phyloP scores from a whole-genome alignment of 768 basidiomycete genomes.

The Kwoniella newhampshirensis region DNA sequence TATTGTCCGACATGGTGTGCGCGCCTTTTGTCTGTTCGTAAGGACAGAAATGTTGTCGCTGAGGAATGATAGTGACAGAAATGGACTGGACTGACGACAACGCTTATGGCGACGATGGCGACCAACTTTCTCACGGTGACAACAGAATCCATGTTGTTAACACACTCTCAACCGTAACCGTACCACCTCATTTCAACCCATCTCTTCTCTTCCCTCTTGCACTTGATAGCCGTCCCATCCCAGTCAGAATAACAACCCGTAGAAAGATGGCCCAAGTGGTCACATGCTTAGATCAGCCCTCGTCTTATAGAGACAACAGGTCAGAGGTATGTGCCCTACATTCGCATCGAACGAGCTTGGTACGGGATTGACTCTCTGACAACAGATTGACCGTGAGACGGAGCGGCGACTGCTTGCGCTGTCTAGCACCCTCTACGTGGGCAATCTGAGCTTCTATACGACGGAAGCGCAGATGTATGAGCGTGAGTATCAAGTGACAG shows the following conservation, averaged over 20 bases:
- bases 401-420: constrained; percentile 78
- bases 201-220: neutral
- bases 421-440: constrained; percentile 86
- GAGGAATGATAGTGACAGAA: neutral
- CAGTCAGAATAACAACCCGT: neutral
- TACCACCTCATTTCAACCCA: no score
- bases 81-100: neutral
- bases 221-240: neutral
- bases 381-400: constrained; percentile 63
- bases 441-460: constrained; percentile 55
- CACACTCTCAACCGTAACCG: no score
- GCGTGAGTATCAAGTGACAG: constrained; percentile 29
- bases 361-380: no score
- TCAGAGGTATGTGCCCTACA: constrained; percentile 61
- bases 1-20: constrained; percentile 26
- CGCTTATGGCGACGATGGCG: neutral
- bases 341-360: constrained; percentile 2
- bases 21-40: no score
- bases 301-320: constrained; percentile 95
- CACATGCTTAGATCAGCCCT: constrained; percentile 80
- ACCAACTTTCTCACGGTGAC: constrained; percentile 19
- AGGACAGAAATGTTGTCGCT: neutral
- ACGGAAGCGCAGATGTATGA: constrained; percentile 53
- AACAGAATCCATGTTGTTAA: neutral
- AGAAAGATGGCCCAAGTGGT: constrained; percentile 74